Percentiles rank a stretch among this genome's conserved stretches.
These are phyloP conservation scores for Hypomontagnella submonticulosa DNA, from an alignment of 495 filamentous ascomycete genomes.

Conservation along the genomic window DNA sequence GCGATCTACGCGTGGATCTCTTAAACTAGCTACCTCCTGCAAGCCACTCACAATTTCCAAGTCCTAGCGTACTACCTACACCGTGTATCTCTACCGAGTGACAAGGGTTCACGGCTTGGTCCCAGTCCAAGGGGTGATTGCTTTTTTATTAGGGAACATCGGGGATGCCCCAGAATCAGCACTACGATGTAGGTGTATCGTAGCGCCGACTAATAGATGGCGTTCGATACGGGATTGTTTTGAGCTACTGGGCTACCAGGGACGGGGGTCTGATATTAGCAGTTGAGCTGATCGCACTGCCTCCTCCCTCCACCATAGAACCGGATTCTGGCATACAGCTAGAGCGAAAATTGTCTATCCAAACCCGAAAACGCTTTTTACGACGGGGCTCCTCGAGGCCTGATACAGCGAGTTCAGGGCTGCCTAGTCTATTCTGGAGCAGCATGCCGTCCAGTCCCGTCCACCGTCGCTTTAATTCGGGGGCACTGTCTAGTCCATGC, in stretches of 20 bases:
- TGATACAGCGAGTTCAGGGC: no score
- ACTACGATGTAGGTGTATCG: neutral
- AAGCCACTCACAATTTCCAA: no score
- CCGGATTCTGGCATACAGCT: conserved; percentile 16
- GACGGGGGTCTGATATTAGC: neutral
- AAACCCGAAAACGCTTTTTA: neutral
- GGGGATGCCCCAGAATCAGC: no score
- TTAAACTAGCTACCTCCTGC: no score
- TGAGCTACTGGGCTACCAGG: no score
- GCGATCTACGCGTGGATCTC: no score
- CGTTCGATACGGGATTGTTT: no score
- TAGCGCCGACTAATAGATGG: conserved; percentile 9
- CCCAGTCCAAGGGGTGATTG: no score
- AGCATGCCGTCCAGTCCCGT: neutral
- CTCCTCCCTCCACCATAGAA: conserved; percentile 21
- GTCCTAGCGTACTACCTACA: no score
- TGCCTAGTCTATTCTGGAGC: neutral
- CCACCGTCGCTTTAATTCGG: conserved; percentile 9
- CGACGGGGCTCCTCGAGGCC: neutral
- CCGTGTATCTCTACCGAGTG: no score
- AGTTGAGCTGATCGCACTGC: conserved; percentile 19
- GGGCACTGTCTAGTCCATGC: conserved; percentile 16
- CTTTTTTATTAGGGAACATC: no score
- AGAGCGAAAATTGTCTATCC: neutral
- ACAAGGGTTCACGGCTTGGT: no score